Base-by-base conservation (phyloP, 2,329 filamentous ascomycete species). In the Aschersonia sp. region DNA sequence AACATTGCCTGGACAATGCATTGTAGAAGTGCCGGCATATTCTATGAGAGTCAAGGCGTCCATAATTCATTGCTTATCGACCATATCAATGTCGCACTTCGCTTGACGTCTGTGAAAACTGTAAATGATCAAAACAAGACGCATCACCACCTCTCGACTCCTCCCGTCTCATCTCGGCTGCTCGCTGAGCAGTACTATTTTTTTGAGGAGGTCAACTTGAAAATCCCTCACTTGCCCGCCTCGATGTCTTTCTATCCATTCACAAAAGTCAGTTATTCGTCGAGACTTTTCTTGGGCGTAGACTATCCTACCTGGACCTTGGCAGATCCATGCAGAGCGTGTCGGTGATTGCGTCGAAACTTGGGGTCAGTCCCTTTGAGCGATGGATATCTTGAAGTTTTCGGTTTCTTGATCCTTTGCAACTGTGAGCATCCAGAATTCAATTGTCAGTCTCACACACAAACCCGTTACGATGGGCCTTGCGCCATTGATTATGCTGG, bases 331-430 rank as follows among this genome's bases (percentile, higher is more conserved):
- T 97, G 92, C 57, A 97, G 89, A 73, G 92, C 92, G 82, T 98
- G 91, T 79, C 89, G 88, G 80, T 98, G 92, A 82, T 98, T 98
- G 76, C 92, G 85, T 73, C 92, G 85, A 82, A 98, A 98, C 84
- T 98, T 98, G 70, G 92, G 89, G 77, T 98, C 92, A 71, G 88
- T 92, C 65, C 92, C 92, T 71, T 96, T 96, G 66, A 98, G 84
- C 62, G 91, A 97, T 59, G 92, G 92, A 78, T 98, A 98, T 78
- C 92, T 82, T 74, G 89, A 82, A 68, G 92, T 97, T 83, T 95
- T 96, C 59, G 92, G 92, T 85, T 96, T 97, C 85, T 97, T 97
- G 82, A 98, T 98, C 77, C 91, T 96, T 20, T 5, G 69, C 43
- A 31, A 45, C n/a, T 45, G 40, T 32, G 38, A 5, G 47, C 12